phyloP scores from a whole-genome alignment of 352 stramenopile species.

The Globisporangium okanoganense region DNA sequence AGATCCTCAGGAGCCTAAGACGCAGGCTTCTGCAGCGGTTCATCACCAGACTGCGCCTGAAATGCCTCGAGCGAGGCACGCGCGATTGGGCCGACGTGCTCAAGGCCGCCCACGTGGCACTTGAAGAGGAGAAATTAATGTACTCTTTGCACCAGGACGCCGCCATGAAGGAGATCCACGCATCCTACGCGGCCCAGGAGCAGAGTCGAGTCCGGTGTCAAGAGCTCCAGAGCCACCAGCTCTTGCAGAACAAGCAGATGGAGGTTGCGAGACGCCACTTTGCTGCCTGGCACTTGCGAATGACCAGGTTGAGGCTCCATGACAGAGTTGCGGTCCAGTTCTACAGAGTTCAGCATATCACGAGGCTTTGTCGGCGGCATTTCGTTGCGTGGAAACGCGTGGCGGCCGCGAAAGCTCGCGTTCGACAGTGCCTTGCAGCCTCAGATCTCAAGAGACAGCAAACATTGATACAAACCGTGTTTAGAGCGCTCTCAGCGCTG shows the following conservation, averaged over 20 bases:
- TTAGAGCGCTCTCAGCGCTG: slow-evolving; percentile 9
- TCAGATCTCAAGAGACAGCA: no score
- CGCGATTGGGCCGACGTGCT: slow-evolving; percentile 39
- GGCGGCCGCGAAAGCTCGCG: background rate
- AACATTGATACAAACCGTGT: background rate
- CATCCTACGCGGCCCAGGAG: slow-evolving; percentile 20
- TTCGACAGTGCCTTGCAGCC: background rate
- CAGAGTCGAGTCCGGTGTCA: slow-evolving; percentile 18
- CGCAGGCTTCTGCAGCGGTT: background rate
- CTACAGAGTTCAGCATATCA: slow-evolving; percentile 11
- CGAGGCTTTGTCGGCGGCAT: slow-evolving; percentile 8
- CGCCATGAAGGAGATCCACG: slow-evolving; percentile 28
- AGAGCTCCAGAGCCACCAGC: slow-evolving; percentile 12
- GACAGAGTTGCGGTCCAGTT: slow-evolving; percentile 22
- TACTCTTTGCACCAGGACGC: slow-evolving; percentile 33
- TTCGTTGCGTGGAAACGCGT: slow-evolving; percentile 20
- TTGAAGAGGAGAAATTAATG: slow-evolving; percentile 43
- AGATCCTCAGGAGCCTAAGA: background rate
- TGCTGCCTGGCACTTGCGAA: slow-evolving; percentile 14
- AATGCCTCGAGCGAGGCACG: slow-evolving; percentile 25
- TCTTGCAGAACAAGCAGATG: slow-evolving; percentile 14
- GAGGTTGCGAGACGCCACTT: slow-evolving; percentile 18
- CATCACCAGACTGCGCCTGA: slow-evolving; percentile 26
- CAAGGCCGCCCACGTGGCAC: slow-evolving; percentile 27
- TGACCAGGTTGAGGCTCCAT: slow-evolving; percentile 13